phyloP scores from a whole-genome alignment of 495 filamentous ascomycete genomes.

The Hypomontagnella monticulosa region DNA sequence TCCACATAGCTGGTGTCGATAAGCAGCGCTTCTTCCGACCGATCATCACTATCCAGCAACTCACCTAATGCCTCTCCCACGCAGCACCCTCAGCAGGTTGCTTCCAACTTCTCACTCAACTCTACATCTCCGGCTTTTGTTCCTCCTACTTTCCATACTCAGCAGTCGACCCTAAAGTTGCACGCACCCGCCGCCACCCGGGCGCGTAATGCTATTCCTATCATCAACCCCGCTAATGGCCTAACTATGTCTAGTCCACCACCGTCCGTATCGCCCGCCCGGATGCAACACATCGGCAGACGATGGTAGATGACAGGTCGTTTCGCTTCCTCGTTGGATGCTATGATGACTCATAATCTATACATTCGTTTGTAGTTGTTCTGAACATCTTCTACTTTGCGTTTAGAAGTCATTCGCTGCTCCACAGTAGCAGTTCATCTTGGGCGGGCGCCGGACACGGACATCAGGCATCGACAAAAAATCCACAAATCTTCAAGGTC shows the following conservation, averaged over 20 bases:
- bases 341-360: conserved; percentile 38
- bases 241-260: conserved; percentile 90
- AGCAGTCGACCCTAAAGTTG: conserved; percentile 71
- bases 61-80: conserved; percentile 91
- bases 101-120: conserved; percentile 81
- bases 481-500: conserved; percentile 37
- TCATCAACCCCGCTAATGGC: conserved; percentile 95
- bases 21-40: conserved; percentile 92
- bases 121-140: conserved; percentile 77
- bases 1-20: conserved; percentile 75
- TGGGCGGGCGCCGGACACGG: conserved; percentile 44
- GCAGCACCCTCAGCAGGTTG: conserved; percentile 72
- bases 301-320: conserved; percentile 58
- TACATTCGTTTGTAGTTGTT: conserved; percentile 36
- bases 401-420: conserved; percentile 46
- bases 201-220: conserved; percentile 95
- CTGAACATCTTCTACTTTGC: conserved; percentile 45
- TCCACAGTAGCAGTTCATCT: conserved; percentile 44
- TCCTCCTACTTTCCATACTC: conserved; percentile 62
- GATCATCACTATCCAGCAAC: conserved; percentile 91
- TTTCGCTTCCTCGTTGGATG: conserved; percentile 40
- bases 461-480: conserved; percentile 46
- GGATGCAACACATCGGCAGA: conserved; percentile 74
- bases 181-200: conserved; percentile 89
- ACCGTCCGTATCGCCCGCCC: conserved; percentile 83